Evolutionary conservation across 2,329 filamentous ascomycete genomes (phyloP), one percentile per base, ranked within the genome.

Genomic region (Colletotrichum trifolii): DNA sequence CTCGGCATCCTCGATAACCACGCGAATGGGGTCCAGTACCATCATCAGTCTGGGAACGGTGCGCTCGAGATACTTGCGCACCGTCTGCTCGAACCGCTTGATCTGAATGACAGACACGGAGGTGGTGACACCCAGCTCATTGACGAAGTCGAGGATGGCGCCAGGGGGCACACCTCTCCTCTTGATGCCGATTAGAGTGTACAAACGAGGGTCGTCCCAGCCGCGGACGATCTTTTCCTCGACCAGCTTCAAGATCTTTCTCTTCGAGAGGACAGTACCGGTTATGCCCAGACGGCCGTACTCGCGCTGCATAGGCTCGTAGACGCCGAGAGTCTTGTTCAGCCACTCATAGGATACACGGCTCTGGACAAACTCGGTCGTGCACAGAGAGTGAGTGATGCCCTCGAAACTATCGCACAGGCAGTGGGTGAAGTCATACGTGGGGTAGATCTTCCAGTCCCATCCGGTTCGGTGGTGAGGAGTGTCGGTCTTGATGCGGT

Each of bases 221-320:
- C 88, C 92, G 42, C 91, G 87, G 8, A 98, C 94, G 68, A 90
- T 84, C n/a, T 88, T 87, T 54, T 91, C 87, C 48, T 90, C 85
- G 2, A 97, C 93, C 6, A 97, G 81, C 78, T 91, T 90, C 68
- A 89, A 86, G 67, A 97, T 91, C 73, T 92, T 90, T 61, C 95
- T 87, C 82, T 98, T 97, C 39, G 91, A 94, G 66, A 97, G 85
- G 58, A 97, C 90, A 0, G 94, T 97, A 13, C 94, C 65, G 17
- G 61, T 66, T 42, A 67, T 65, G 34, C 58, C 58, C 38, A 95
- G 82, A 67, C 91, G 87, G 58, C 81, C 86, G 70, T 87, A 96
- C 79, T 97, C 94, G 76, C 95, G 85, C 84, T 98, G 95, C 93
- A 97, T 97, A 1, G 95, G 94, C 73, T 93, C 87, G 77, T 96